Conservation (phyloP, 1,139 yeast species). For the Sugiyamaella neomexicana region DNA sequence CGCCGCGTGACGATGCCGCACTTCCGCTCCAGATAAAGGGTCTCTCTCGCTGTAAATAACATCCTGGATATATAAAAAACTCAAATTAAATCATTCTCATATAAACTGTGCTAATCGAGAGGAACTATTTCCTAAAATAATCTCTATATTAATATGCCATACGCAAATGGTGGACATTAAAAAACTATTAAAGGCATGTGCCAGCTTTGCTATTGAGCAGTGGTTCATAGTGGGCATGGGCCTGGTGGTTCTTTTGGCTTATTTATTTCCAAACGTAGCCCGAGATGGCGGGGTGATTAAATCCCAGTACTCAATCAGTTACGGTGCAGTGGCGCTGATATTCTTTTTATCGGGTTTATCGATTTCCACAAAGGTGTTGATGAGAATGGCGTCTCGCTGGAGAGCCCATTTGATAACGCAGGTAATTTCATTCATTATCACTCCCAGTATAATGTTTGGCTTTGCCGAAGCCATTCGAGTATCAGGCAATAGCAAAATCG, state of each 20-base stretch:
- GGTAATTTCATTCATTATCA: conserved; percentile 66
- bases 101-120: no score
- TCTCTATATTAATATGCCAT: background rate
- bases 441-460: conserved; percentile 75
- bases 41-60: no score
- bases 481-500: conserved; percentile 58
- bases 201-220: conserved; percentile 31
- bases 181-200: background rate
- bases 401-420: conserved; percentile 77
- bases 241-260: conserved; percentile 69
- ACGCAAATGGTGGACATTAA: conserved; percentile 2
- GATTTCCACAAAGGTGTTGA: conserved; percentile 62
- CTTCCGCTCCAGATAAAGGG: background rate
- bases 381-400: conserved; percentile 68
- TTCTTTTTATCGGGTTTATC: conserved; percentile 79
- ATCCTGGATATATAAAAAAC: no score
- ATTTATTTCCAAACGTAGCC: conserved; percentile 78
- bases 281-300: conserved; percentile 75
- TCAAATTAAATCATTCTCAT: no score
- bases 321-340: conserved; percentile 84
- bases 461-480: conserved; percentile 64
- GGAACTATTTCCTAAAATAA: background rate
- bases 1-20: background rate
- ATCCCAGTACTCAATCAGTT: conserved; percentile 74
- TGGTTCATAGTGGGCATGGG: conserved; percentile 81